These are phyloP conservation scores for Schoenoplectus tabernaemontani DNA, from an alignment of 202 grass and related monocot species.

Conservation along the genomic window DNA sequence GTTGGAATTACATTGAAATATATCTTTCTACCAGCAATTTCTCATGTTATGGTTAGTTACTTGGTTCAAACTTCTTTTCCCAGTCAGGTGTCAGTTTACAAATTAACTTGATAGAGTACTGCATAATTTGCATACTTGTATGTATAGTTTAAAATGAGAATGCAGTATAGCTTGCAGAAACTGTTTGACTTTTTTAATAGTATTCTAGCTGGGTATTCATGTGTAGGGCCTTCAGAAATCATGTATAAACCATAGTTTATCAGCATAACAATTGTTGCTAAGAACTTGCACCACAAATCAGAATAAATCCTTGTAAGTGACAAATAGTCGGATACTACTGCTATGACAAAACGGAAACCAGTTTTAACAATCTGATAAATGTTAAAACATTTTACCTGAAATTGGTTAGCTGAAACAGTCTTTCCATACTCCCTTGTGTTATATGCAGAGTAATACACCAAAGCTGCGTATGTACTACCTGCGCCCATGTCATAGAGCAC, in stretches of 20 bases:
- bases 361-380: not conserved
- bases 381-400: constrained; percentile 42
- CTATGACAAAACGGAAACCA: not conserved
- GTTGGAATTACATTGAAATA: not conserved
- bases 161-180: not conserved
- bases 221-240: too few species aligned
- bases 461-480: constrained; percentile 83
- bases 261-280: not conserved
- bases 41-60: not conserved
- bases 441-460: constrained; percentile 83
- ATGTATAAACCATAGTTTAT: not conserved
- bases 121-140: not conserved
- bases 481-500: constrained; percentile 97
- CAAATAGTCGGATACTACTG: not conserved
- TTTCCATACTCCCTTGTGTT: constrained; percentile 78
- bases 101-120: not conserved
- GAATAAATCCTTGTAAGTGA: not conserved
- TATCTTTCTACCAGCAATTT: not conserved
- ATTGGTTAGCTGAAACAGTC: constrained; percentile 71
- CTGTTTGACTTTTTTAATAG: not conserved
- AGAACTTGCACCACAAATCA: not conserved
- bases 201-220: not conserved
- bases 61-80: not conserved
- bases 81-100: not conserved
- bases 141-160: not conserved